Base-by-base conservation (phyloP, 306 rosid genomes). In the Macrotyloma uniflorum region DNA sequence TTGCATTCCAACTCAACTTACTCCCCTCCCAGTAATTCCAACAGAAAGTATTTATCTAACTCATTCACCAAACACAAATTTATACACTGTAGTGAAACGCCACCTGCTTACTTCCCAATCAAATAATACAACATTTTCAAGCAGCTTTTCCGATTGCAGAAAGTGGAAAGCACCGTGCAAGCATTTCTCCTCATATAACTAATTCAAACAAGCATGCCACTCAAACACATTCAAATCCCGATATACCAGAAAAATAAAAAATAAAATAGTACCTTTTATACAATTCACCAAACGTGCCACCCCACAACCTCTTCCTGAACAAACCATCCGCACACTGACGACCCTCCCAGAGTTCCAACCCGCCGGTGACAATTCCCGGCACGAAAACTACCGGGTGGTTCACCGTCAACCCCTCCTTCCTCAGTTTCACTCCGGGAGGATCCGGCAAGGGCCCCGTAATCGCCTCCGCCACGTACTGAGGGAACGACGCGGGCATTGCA, bases 401-500 rank as follows among this genome's bases (percentile, higher is more conserved):
- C 75, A 58, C 94, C 72, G 61, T 61, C 82, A 91, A 72, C 3
- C 97, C 97, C 67, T 90, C 97, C 85, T 91, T 91, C 86, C 81
- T 74, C 87, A 91, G 75, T 42, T 90, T 91, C 46, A 90, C 86
- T 9, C 97, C 97, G 4, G 97, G 97, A 24, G 97, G 97, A 69
- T 91, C 97, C 63, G 90, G 84, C 33, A 85, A 66, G 19, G 97
- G 97, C 18, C 97, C 94, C 38, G 80, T 67, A 16, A 91, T 88
- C 8, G 91, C 93, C 64, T 91, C 94, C 22, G 97, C 83, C 62
- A 91, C 97, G 71, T 86, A 91, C 86, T 91, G 97, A 28, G 94
- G 94, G 40, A 91, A 87, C 74, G 94, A 91, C 14, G 97, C 91
- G 16, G 97, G 97, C 94, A 91, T 88, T 85, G 97, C 87, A 86